A percentile compares a stretch with the other conserved stretches of the same genome.
These are phyloP conservation scores for Coemansia sp. DNA, from an alignment of 192 early-diverging fungal species.

Conservation along the genomic window DNA sequence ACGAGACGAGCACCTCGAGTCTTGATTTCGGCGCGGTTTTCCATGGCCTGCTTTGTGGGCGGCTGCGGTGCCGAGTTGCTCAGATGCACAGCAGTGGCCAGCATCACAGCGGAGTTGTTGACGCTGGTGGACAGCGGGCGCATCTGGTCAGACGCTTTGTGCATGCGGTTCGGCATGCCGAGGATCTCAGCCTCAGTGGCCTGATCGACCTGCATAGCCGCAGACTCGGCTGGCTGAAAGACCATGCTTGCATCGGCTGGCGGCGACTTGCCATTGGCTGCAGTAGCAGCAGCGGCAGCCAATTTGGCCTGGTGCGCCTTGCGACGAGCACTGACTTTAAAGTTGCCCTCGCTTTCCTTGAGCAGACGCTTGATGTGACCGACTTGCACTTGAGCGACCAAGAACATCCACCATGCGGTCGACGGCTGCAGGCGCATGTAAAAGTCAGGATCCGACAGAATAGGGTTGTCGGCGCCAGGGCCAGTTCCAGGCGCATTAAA, in stretches of 20 bases:
- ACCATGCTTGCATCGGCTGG: not conserved
- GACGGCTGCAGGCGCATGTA: conserved; percentile 57
- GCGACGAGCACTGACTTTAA: conserved; percentile 40
- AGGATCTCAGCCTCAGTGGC: conserved; percentile 3
- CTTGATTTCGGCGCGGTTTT: conserved; percentile 33
- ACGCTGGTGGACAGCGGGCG: conserved; percentile 49
- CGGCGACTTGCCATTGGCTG: not conserved
- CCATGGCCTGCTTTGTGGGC: conserved; percentile 12
- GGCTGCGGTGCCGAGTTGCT: conserved; percentile 27
- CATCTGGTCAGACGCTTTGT: conserved; percentile 29
- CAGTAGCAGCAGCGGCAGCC: conserved; percentile 4
- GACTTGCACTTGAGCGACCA: conserved; percentile 54
- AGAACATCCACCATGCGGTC: conserved; percentile 56
- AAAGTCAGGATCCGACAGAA: conserved; percentile 50
- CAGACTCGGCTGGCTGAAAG: no score
- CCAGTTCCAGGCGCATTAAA: conserved; percentile 52
- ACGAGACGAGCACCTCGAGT: conserved; percentile 31
- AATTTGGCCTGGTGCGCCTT: conserved; percentile 22
- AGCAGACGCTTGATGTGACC: conserved; percentile 55
- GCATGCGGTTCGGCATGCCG: conserved; percentile 10
- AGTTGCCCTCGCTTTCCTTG: conserved; percentile 49
- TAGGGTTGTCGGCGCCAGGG: conserved; percentile 53
- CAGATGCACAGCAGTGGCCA: conserved; percentile 38
- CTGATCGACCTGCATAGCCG: conserved; percentile 7
- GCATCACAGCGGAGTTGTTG: conserved; percentile 46